Evolutionary conservation across 2,329 filamentous ascomycete species (phyloP).

Genomic region (Colletotrichum eleusines): DNA sequence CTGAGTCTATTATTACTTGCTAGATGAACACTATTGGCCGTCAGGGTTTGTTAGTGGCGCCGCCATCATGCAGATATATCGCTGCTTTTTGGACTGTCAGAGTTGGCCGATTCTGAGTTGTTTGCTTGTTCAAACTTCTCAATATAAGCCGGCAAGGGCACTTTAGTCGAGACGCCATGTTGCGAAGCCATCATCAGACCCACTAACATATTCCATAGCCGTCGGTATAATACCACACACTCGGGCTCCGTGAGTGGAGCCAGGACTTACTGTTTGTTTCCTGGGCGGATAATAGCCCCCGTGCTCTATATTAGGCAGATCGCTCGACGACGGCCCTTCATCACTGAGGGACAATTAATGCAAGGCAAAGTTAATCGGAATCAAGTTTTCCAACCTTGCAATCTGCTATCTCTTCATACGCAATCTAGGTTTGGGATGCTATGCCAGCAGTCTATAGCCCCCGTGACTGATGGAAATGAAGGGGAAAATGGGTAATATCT

Average conservation of each 20-base stretch:
- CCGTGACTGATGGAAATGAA: not conserved
- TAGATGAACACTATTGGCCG: not conserved
- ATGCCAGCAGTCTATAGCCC: not conserved
- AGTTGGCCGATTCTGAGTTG: constrained; percentile 1
- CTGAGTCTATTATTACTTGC: not conserved
- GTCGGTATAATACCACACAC: not conserved
- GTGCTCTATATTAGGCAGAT: constrained; percentile 6
- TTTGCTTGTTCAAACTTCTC: not conserved
- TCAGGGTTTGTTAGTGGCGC: constrained; percentile 16
- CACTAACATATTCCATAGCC: not conserved
- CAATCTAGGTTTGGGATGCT: not conserved
- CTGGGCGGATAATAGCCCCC: not conserved
- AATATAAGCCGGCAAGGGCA: not conserved
- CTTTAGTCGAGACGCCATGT: not conserved
- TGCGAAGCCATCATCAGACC: not conserved
- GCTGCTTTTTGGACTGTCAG: constrained; percentile 3
- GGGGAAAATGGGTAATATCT: not conserved
- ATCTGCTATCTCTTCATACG: not conserved
- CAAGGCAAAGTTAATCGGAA: constrained; percentile 1
- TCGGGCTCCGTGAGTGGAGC: not conserved
- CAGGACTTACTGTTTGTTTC: not conserved
- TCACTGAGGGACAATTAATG: not conserved
- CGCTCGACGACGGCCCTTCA: not conserved
- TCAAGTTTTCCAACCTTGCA: not conserved
- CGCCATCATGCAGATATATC: constrained; percentile 30